Evolutionary conservation across 192 early-diverging fungal genomes (phyloP).

Genomic region (Podila horticola): DNA sequence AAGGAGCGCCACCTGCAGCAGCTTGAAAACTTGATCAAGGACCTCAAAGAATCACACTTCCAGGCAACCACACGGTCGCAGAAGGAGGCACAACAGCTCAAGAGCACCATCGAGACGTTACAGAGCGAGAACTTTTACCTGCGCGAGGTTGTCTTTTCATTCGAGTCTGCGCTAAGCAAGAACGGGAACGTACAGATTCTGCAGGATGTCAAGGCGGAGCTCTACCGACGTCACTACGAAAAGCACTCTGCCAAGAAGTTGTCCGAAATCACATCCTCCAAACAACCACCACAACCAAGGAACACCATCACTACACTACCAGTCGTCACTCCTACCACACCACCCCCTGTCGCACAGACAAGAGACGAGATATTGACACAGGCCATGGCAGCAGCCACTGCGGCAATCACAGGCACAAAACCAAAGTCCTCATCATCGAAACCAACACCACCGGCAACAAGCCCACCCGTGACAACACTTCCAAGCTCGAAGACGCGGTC

Average conservation of each 20-base stretch:
- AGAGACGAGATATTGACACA: constrained; percentile 49
- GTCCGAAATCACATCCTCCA: constrained; percentile 18
- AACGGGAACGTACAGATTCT: constrained; percentile 33
- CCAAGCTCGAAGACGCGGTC: constrained; percentile 2
- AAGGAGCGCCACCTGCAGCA: constrained; percentile 80
- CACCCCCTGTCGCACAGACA: constrained; percentile 35
- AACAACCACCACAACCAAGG: constrained; percentile 13
- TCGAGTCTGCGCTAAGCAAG: constrained; percentile 55
- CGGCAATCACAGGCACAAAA: constrained; percentile 24
- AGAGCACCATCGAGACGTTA: constrained; percentile 47
- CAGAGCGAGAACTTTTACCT: constrained; percentile 58
- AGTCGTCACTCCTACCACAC: constrained; percentile 2
- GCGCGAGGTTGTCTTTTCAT: constrained; percentile 55
- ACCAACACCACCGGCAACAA: background rate
- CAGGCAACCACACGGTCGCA: constrained; percentile 45
- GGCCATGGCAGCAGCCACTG: constrained; percentile 36
- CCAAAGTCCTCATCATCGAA: background rate
- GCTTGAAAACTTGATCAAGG: constrained; percentile 78
- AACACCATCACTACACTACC: background rate
- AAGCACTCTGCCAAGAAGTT: constrained; percentile 37
- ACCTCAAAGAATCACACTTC: constrained; percentile 69
- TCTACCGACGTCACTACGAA: constrained; percentile 51
- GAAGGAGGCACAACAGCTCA: constrained; percentile 49
- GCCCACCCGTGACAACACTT: constrained; percentile 2
- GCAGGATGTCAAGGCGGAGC: constrained; percentile 52